These are phyloP conservation scores for Arctium minus DNA, from an alignment of 129 eudicot species.

Conservation along the genomic window DNA sequence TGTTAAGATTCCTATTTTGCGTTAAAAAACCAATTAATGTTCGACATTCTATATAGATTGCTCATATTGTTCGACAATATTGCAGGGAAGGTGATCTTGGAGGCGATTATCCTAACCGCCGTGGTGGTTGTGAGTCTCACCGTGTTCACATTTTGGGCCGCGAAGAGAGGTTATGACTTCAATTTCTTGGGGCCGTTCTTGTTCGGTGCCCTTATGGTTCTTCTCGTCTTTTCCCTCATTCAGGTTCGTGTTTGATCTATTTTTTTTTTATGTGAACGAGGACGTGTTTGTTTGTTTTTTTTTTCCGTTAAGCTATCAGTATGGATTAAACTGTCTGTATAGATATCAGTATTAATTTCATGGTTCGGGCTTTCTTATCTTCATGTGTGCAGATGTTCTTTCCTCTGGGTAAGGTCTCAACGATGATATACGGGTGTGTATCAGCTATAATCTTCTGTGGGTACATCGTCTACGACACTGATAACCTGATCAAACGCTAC, in stretches of 20 bases:
- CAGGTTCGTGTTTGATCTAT: slow-evolving; percentile 42
- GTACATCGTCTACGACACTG: slow-evolving; percentile 68
- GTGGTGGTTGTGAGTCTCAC: slow-evolving; percentile 77
- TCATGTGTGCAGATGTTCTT: slow-evolving; percentile 46
- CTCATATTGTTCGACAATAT: background rate
- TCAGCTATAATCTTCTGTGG: slow-evolving; percentile 70
- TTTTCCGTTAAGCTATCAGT: background rate
- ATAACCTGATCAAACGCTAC: slow-evolving; percentile 64
- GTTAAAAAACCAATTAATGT: background rate
- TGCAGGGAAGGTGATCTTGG: slow-evolving; percentile 76
- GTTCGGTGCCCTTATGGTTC: slow-evolving; percentile 66
- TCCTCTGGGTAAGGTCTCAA: slow-evolving; percentile 50
- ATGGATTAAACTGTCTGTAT: background rate
- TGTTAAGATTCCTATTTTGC: background rate
- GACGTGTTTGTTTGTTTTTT: background rate
- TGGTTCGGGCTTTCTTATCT: background rate
- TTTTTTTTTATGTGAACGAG: background rate
- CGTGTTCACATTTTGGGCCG: slow-evolving; percentile 83
- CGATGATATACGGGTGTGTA: slow-evolving; percentile 63
- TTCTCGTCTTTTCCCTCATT: slow-evolving; percentile 52
- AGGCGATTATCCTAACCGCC: slow-evolving; percentile 61
- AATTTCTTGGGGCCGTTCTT: slow-evolving; percentile 81
- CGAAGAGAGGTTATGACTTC: slow-evolving; percentile 78
- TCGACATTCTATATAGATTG: background rate
- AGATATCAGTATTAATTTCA: background rate